Evolutionary conservation across 2,329 filamentous ascomycete genomes (phyloP).

Genomic region (Penicillium sp.): DNA sequence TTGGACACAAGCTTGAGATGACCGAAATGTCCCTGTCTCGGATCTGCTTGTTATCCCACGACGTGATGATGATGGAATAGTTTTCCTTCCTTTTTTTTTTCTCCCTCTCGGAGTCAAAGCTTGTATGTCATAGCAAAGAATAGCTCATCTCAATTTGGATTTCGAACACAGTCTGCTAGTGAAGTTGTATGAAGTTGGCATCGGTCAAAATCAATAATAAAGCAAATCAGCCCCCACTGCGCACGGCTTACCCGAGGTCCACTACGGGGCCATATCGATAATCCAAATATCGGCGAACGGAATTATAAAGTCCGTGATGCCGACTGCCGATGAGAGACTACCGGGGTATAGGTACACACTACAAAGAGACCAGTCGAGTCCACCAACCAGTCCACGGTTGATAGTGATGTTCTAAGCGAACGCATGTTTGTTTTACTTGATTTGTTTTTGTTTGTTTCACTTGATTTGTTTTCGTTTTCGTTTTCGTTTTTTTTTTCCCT

Average conservation of each 20-base stretch:
- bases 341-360: no score
- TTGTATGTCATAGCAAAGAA: slow-evolving; percentile 9
- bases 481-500: no score
- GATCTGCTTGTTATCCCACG: slow-evolving; percentile 8
- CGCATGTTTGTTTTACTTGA: no score
- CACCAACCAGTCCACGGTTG: background rate
- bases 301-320: background rate
- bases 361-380: no score
- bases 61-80: slow-evolving; percentile 21
- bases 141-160: background rate
- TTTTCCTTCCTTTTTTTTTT: background rate
- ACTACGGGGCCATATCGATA: background rate
- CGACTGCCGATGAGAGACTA: background rate
- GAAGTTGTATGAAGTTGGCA: background rate
- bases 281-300: background rate
- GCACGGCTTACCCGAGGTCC: background rate
- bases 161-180: background rate
- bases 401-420: background rate
- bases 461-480: background rate
- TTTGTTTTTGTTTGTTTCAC: background rate
- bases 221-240: background rate
- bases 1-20: slow-evolving; percentile 1
- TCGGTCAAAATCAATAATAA: background rate
- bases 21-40: background rate
- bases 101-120: background rate